Conservation (phyloP, 805 yeast genomes). For the Ogataea philodendri region DNA sequence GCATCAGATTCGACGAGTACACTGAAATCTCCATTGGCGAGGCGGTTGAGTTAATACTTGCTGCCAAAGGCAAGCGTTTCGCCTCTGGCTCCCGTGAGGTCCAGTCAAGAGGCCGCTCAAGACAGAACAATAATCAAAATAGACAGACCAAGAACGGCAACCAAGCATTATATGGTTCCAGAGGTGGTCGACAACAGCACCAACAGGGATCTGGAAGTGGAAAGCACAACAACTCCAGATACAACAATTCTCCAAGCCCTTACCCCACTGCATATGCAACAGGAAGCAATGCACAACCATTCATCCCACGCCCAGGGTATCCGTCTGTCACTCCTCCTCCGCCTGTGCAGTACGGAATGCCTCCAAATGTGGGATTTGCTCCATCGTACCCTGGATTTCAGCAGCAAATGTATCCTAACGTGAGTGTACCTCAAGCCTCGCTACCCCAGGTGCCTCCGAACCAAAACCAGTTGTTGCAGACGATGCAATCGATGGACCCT, state of each 20-base stretch:
- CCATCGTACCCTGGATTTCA: conserved; percentile 18
- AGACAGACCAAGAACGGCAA: conserved; percentile 16
- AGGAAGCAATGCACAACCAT: conserved; percentile 20
- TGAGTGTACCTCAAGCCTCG: conserved; percentile 4
- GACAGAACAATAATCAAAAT: conserved; percentile 9
- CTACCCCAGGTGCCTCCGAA: conserved; percentile 10
- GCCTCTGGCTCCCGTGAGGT: conserved; percentile 19
- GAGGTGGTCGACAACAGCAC: conserved; percentile 7
- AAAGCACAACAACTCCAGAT: conserved; percentile 7
- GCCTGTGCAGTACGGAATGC: conserved; percentile 17
- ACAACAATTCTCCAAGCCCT: conserved; percentile 14
- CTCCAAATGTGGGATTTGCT: conserved; percentile 14
- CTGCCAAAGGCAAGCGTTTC: conserved; percentile 39
- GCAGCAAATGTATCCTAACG: conserved; percentile 17
- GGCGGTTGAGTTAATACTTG: conserved; percentile 54
- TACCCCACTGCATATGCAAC: conserved; percentile 22
- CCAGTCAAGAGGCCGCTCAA: conserved; percentile 18
- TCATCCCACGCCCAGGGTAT: conserved; percentile 13
- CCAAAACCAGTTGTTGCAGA: conserved; percentile 23
- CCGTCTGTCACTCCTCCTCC: conserved; percentile 11
- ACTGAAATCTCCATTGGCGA: conserved; percentile 62
- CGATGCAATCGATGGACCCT: conserved; percentile 32
- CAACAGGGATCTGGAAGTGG: conserved; percentile 5
- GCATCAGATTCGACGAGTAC: conserved; percentile 81
- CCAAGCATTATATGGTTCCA: conserved; percentile 18